A percentile compares a stretch with the other conserved stretches of the same genome.
These are phyloP conservation scores for Coniochaeta pulveracea DNA, from an alignment of 2,329 filamentous ascomycete genomes.

Conservation along the genomic window DNA sequence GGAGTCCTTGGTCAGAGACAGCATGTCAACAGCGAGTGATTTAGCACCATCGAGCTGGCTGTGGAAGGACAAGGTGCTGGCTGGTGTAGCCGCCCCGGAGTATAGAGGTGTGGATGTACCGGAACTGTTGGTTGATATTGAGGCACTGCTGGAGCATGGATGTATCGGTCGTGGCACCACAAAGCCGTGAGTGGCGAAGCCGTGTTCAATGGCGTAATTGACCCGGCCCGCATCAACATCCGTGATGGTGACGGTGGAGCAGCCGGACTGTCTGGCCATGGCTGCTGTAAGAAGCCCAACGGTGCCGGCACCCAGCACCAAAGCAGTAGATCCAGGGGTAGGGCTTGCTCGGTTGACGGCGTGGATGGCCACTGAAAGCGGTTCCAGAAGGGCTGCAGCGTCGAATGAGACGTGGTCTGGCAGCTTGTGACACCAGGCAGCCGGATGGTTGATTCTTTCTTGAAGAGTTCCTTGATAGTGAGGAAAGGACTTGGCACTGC, in stretches of 20 bases:
- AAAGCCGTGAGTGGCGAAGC: slow-evolving; percentile 49
- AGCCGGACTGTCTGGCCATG: slow-evolving; percentile 50
- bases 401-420: slow-evolving; percentile 47
- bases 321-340: slow-evolving; percentile 39
- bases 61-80: slow-evolving; percentile 31
- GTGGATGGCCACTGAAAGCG: slow-evolving; percentile 50
- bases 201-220: slow-evolving; percentile 43
- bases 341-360: slow-evolving; percentile 44
- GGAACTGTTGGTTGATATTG: slow-evolving; percentile 30
- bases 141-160: slow-evolving; percentile 27
- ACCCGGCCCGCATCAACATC: slow-evolving; percentile 51
- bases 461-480: slow-evolving; percentile 54
- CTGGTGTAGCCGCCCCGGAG: slow-evolving; percentile 28
- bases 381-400: slow-evolving; percentile 48
- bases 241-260: slow-evolving; percentile 45
- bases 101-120: slow-evolving; percentile 36
- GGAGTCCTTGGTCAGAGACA: slow-evolving; percentile 25
- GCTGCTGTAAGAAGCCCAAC: slow-evolving; percentile 52
- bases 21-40: slow-evolving; percentile 34
- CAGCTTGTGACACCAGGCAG: slow-evolving; percentile 51
- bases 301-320: slow-evolving; percentile 56
- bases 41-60: slow-evolving; percentile 40
- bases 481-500: slow-evolving; percentile 50
- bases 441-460: slow-evolving; percentile 51
- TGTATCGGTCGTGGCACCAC: slow-evolving; percentile 35